phyloP scores from a whole-genome alignment of 306 rosid genomes.

The Pterocarpus macrocarpus region DNA sequence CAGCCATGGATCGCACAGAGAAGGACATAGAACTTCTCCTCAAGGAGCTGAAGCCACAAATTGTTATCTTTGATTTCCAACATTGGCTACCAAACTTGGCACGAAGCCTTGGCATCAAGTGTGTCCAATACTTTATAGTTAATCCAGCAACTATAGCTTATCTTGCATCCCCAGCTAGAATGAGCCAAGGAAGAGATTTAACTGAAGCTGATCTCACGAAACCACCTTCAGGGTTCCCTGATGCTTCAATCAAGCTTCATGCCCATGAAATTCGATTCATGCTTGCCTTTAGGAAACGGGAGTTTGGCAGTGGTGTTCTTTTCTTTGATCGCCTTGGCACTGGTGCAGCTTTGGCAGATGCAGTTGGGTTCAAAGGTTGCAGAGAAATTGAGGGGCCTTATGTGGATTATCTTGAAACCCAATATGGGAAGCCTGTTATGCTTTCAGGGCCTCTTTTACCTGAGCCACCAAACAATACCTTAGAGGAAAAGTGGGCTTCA shows the following conservation, averaged over 20 bases:
- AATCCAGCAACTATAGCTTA: neutral
- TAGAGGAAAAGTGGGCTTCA: slow-evolving; percentile 36
- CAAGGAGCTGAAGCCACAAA: neutral
- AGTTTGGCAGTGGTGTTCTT: slow-evolving; percentile 30
- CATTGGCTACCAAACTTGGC: neutral
- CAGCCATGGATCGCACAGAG: slow-evolving; percentile 10
- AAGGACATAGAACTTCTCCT: neutral
- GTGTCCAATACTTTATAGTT: neutral
- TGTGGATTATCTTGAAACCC: slow-evolving; percentile 4
- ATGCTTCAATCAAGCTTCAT: slow-evolving; percentile 7
- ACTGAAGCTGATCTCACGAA: slow-evolving; percentile 12
- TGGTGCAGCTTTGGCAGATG: neutral
- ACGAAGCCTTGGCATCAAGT: neutral
- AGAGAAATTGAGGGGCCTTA: slow-evolving; percentile 37
- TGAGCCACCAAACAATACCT: neutral
- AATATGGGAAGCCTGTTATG: slow-evolving; percentile 23
- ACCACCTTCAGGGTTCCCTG: slow-evolving; percentile 41
- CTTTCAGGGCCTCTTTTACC: slow-evolving; percentile 48
- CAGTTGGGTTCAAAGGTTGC: slow-evolving; percentile 45
- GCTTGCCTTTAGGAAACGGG: neutral
- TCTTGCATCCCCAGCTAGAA: neutral
- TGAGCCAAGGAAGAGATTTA: neutral
- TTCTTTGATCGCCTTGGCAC: neutral
- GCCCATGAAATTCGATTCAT: slow-evolving; percentile 38
- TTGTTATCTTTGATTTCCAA: slow-evolving; percentile 4